These are phyloP conservation scores for Bjerkandera adusta DNA, from an alignment of 1,284 basidiomycete genomes.

Conservation along the genomic window DNA sequence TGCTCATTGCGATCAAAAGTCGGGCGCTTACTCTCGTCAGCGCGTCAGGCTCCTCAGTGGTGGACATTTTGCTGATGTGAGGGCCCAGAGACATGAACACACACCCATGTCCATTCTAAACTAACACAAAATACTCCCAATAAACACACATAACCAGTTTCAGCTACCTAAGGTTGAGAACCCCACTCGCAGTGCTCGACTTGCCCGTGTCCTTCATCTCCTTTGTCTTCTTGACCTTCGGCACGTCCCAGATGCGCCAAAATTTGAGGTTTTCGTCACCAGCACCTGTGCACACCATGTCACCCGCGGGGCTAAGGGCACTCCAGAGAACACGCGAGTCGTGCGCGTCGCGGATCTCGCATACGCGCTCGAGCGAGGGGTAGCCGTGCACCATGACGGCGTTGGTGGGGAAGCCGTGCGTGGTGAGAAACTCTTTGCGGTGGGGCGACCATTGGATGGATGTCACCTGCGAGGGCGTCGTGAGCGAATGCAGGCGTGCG, in stretches of 20 bases:
- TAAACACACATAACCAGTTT: no score
- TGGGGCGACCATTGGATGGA: slow-evolving; percentile 89
- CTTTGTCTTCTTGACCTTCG: slow-evolving; percentile 49
- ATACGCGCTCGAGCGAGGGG: slow-evolving; percentile 66
- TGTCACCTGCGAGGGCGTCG: slow-evolving; percentile 89
- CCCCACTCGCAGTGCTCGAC: slow-evolving; percentile 28
- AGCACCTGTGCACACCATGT: slow-evolving; percentile 86
- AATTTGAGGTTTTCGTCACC: slow-evolving; percentile 96
- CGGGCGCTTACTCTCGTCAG: no score
- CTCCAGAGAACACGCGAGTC: slow-evolving; percentile 87
- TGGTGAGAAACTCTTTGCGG: slow-evolving; percentile 88
- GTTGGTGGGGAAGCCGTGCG: slow-evolving; percentile 85
- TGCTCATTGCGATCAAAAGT: no score
- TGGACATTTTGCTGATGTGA: no score
- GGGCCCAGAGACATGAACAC: no score
- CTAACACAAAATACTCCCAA: no score
- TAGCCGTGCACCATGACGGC: slow-evolving; percentile 49
- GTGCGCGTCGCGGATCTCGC: slow-evolving; percentile 90
- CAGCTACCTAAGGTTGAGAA: slow-evolving; percentile 27
- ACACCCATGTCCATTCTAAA: no score
- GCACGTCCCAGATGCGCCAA: slow-evolving; percentile 78
- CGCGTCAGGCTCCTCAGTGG: no score
- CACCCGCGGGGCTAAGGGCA: slow-evolving; percentile 83
- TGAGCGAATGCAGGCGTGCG: slow-evolving; percentile 80
- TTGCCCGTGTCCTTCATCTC: slow-evolving; percentile 39